Conservation (phyloP, 305 asterid genomes). For the Fraxinus sp. region DNA sequence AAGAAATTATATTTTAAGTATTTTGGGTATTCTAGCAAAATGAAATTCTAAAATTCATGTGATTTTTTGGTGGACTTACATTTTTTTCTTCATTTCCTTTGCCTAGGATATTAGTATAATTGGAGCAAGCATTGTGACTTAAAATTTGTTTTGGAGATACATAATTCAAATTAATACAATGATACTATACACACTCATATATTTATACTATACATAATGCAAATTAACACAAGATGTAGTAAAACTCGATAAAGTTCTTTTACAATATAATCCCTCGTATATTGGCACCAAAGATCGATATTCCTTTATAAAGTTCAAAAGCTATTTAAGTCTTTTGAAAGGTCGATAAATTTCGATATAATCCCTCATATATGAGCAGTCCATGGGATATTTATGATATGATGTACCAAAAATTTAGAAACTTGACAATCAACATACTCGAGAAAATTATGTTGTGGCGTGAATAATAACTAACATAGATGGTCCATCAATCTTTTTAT, state of each 20-base stretch:
- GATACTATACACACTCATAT: too few species aligned
- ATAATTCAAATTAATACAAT: too few species aligned
- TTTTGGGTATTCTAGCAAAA: too few species aligned
- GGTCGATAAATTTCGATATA: neutral
- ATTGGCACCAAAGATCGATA: neutral
- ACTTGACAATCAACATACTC: neutral
- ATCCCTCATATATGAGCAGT: neutral
- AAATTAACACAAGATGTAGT: neutral
- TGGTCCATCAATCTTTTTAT: neutral
- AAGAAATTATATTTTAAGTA: too few species aligned
- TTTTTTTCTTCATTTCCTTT: too few species aligned
- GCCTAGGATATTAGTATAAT: too few species aligned
- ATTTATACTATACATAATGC: too few species aligned
- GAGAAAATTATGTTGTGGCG: neutral
- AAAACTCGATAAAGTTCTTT: too few species aligned
- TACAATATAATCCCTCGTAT: neutral
- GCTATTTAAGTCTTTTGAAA: neutral
- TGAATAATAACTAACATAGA: neutral
- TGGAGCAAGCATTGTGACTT: too few species aligned
- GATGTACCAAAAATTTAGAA: neutral
- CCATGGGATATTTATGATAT: neutral
- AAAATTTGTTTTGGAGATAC: too few species aligned
- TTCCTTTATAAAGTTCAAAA: neutral
- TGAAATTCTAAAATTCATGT: too few species aligned
- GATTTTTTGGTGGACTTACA: too few species aligned